phyloP scores from a whole-genome alignment of 768 basidiomycete species.

The Auricularia sp. region DNA sequence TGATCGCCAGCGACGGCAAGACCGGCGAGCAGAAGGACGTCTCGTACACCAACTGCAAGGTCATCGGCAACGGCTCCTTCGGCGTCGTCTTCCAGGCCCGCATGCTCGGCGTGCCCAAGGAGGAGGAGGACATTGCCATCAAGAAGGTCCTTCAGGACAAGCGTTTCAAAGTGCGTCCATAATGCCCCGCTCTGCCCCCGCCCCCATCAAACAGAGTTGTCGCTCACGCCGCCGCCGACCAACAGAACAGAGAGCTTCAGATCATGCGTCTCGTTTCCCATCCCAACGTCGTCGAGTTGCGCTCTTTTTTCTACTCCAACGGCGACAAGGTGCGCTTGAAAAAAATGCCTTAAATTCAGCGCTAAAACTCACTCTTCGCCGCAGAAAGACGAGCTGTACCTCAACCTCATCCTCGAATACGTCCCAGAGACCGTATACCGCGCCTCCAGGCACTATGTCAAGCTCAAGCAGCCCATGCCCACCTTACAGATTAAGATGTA shows the following conservation, averaged over 20 bases:
- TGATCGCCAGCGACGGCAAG: slow-evolving; percentile 92
- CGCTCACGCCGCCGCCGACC: background rate
- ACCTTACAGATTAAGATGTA: slow-evolving; percentile 99
- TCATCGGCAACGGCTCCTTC: slow-evolving; percentile 97
- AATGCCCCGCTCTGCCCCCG: slow-evolving; percentile 3
- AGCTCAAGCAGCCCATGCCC: slow-evolving; percentile 99
- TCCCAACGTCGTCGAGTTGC: slow-evolving; percentile 95
- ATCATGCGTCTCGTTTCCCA: slow-evolving; percentile 96
- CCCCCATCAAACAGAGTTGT: slow-evolving; percentile 2
- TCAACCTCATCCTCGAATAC: slow-evolving; percentile 98
- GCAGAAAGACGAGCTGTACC: slow-evolving; percentile 99
- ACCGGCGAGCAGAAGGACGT: slow-evolving; percentile 78
- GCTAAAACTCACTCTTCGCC: slow-evolving; percentile 5
- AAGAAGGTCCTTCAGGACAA: slow-evolving; percentile 99
- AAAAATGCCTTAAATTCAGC: background rate
- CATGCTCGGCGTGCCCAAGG: slow-evolving; percentile 56
- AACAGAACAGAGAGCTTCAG: slow-evolving; percentile 95
- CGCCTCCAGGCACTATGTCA: slow-evolving; percentile 96
- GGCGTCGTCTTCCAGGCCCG: slow-evolving; percentile 97
- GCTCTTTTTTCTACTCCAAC: slow-evolving; percentile 97
- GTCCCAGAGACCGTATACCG: slow-evolving; percentile 99
- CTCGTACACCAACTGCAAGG: slow-evolving; percentile 94
- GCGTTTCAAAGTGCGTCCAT: slow-evolving; percentile 87
- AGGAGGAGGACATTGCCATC: slow-evolving; percentile 88
- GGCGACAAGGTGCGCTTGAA: slow-evolving; percentile 79